Percentiles rank a stretch among this genome's conserved stretches.
phyloP scores from a whole-genome alignment of 2,329 filamentous ascomycete genomes.

The Colletotrichum acutatum region DNA sequence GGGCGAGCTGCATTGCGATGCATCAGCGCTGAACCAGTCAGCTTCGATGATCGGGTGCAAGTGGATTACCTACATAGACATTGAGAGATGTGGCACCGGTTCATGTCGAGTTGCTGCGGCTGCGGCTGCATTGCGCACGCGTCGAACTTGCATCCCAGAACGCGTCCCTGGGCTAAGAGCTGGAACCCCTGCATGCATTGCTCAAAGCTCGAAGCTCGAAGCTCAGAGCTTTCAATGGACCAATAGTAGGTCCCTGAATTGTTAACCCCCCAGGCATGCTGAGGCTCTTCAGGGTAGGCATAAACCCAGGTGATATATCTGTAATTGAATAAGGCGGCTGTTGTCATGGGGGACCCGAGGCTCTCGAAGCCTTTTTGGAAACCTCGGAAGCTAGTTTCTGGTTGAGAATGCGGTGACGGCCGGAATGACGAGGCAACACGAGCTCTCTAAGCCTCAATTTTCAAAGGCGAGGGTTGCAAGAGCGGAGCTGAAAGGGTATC shows the following conservation, averaged over 20 bases:
- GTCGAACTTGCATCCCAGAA: conserved; percentile 31
- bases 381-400: conserved; percentile 5
- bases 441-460: background rate
- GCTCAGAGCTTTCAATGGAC: background rate
- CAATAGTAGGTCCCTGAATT: background rate
- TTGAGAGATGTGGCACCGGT: conserved; percentile 8
- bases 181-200: conserved; percentile 29
- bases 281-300: background rate
- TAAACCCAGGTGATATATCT: background rate
- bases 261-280: background rate
- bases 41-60: background rate
- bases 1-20: background rate
- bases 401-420: conserved; percentile 23
- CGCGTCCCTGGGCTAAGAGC: conserved; percentile 14
- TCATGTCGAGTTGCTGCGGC: conserved; percentile 13
- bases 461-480: background rate
- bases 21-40: background rate
- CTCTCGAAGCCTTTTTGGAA: conserved; percentile 5
- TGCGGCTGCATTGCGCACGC: conserved; percentile 23
- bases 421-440: conserved; percentile 9
- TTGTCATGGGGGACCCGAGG: conserved; percentile 31
- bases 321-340: background rate
- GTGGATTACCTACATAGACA: conserved; percentile 1
- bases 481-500: background rate
- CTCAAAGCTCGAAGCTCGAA: conserved; percentile 1